These are phyloP conservation scores for Hydrangea macrophylla DNA, from an alignment of 148 eudicot species.

Conservation along the genomic window DNA sequence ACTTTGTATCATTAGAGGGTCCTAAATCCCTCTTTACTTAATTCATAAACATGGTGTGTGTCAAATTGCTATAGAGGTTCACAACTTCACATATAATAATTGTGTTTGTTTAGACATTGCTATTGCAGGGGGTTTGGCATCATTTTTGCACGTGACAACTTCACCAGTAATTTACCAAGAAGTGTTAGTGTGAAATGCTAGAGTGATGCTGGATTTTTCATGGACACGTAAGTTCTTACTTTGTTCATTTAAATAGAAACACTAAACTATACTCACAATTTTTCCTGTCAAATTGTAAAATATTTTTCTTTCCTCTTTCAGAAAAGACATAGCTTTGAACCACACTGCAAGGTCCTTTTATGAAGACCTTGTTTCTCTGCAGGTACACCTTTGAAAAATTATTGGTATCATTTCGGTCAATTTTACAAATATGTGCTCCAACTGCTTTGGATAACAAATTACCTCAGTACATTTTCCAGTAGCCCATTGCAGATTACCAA, in stretches of 20 bases:
- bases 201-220: constrained; percentile 92
- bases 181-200: constrained; percentile 75
- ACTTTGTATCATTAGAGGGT: neutral
- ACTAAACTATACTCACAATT: neutral
- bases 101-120: constrained; percentile 50
- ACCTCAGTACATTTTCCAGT: neutral
- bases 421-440: neutral
- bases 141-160: constrained; percentile 77
- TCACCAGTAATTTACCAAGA: constrained; percentile 57
- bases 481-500: neutral
- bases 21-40: neutral
- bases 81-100: too few relatives aligned
- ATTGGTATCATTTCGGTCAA: neutral
- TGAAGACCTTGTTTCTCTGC: constrained; percentile 51
- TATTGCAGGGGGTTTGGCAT: constrained; percentile 91
- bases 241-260: neutral
- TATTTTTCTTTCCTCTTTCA: constrained; percentile 36
- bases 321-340: constrained; percentile 56
- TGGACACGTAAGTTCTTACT: constrained; percentile 61
- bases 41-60: neutral
- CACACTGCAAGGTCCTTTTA: constrained; percentile 54
- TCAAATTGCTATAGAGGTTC: neutral
- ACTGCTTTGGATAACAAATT: neutral
- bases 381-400: constrained; percentile 39
- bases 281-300: neutral